Evolutionary conservation across 179 eudicot species (phyloP).

Genomic region (Sideroxylon spinosum): DNA sequence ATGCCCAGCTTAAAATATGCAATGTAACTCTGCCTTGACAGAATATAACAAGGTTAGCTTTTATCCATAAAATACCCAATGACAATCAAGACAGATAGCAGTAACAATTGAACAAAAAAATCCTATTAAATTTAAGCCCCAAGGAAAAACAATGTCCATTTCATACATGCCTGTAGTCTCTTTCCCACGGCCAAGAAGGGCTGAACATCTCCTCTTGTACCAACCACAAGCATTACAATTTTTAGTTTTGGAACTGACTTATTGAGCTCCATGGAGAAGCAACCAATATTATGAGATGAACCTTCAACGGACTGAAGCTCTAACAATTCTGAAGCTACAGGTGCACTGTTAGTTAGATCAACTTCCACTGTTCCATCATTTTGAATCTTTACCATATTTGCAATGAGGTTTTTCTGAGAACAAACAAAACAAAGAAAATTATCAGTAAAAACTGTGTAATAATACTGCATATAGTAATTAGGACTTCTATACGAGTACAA

Average conservation of each 20-base stretch:
- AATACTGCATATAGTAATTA: background rate
- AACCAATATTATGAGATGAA: slow-evolving; percentile 31
- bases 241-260: slow-evolving; percentile 60
- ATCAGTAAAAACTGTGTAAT: background rate
- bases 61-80: background rate
- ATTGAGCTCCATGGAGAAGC: slow-evolving; percentile 30
- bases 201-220: slow-evolving; percentile 93
- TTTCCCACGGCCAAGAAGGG: slow-evolving; percentile 87
- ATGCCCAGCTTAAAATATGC: background rate
- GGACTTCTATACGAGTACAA: background rate
- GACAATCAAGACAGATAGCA: background rate
- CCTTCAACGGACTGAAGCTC: slow-evolving; percentile 46
- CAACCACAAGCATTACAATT: slow-evolving; percentile 82
- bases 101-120: slow-evolving; percentile 6
- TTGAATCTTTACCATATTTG: slow-evolving; percentile 72
- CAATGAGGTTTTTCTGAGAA: slow-evolving; percentile 67
- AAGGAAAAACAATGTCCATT: background rate
- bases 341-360: slow-evolving; percentile 59
- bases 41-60: background rate
- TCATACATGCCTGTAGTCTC: slow-evolving; percentile 55
- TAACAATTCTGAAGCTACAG: slow-evolving; percentile 50
- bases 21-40: background rate
- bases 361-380: slow-evolving; percentile 79
- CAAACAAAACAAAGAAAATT: background rate
- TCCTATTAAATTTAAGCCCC: background rate